Base-by-base conservation (phyloP, 331 rosid species). In the Cydonia oblonga region DNA sequence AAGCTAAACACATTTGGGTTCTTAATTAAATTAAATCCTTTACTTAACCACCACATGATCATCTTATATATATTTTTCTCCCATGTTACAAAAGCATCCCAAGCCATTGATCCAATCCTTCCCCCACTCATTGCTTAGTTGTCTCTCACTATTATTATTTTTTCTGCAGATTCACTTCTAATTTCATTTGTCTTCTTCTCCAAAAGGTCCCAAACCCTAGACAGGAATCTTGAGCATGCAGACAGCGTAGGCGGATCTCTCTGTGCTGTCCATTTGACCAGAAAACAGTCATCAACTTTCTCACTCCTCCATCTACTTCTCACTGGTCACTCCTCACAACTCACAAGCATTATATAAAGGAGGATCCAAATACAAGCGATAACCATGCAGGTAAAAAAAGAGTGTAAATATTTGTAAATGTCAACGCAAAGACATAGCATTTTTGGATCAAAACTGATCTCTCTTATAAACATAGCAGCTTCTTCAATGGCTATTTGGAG, bases 181-280 rank as follows among this genome's bases (percentile, higher is more conserved):
- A 75, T 78, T 81, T 72, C 75, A 25, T 80, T 83, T 88, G 96
- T 90, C 96, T 84, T 89, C 88, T 72, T 81, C 86, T 82, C 71
- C 65, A 64, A 75, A 75, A 74, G 63, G 76, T 69, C 79, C 80
- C 83, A 79, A 28, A 75, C 61, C 70, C 81, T 38, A 85, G 86
- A 83, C 85, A 86, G 86, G 97, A 90, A 87, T 93, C 97, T 84
- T 83, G 76, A 60, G 77, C 82, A 54, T 61, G 76, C 81, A 82
- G 93, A 86, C 95, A 84, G 76, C 76, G 73, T 86, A 87, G 82
- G 77, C 70, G 85, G 90, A 90, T 87, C 86, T 83, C 81, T 80
- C 76, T 72, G 79, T 75, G 88, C 87, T 83, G 90, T 88, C 82
- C 88, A 78, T 88, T 90, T 90, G 98, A 90, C 96, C 78, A 82